Conservation (phyloP, 2,329 filamentous ascomycete species). For the Fusarium haematococcum region DNA sequence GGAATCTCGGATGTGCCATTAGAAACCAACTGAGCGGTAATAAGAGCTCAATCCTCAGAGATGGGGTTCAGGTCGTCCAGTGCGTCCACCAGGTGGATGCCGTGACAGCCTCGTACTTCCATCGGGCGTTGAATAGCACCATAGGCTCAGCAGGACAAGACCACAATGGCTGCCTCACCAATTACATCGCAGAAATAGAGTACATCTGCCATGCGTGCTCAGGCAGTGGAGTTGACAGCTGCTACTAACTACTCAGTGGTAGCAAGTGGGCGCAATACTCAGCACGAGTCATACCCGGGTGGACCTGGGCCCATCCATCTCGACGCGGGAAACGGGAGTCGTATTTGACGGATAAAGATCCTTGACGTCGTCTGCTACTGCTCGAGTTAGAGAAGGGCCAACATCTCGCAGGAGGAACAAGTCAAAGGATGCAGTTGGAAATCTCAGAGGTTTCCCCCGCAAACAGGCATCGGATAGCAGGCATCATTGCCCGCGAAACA, state of each 20-base stretch:
- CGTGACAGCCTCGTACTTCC: background rate
- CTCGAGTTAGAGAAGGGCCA: background rate
- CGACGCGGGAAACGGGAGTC: background rate
- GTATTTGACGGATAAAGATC: background rate
- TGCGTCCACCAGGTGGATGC: background rate
- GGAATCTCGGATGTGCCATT: background rate
- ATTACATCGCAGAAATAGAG: background rate
- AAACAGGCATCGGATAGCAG: background rate
- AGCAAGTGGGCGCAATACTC: background rate
- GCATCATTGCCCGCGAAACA: background rate
- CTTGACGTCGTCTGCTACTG: background rate
- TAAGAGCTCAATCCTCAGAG: background rate
- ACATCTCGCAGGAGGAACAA: background rate
- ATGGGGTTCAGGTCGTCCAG: background rate
- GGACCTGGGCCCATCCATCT: conserved; percentile 6
- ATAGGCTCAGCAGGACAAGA: background rate
- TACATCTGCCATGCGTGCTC: background rate
- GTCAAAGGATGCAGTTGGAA: background rate
- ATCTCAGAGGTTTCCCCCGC: background rate
- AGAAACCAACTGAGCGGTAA: background rate
- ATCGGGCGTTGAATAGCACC: background rate
- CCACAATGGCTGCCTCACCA: background rate
- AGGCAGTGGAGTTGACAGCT: conserved; percentile 2
- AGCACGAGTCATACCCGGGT: conserved; percentile 11
- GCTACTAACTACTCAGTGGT: background rate